Evolutionary conservation across 257 asterid genomes (phyloP).

Genomic region (Parsonsia alboflavescens): DNA sequence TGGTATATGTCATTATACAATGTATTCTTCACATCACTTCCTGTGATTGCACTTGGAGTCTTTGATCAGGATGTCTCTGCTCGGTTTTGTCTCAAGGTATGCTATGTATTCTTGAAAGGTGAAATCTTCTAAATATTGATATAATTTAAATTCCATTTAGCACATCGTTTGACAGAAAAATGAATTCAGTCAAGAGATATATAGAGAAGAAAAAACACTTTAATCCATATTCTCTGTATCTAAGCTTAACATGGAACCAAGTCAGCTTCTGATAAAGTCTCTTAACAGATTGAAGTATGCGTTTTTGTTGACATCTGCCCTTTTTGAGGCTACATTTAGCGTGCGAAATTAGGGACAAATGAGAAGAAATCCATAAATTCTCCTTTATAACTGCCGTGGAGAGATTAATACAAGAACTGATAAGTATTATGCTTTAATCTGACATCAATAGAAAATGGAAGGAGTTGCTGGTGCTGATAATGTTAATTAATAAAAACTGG

Average conservation of each 20-base stretch:
- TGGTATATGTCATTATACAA: slow-evolving; percentile 94
- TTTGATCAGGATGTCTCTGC: slow-evolving; percentile 94
- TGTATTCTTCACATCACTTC: slow-evolving; percentile 92
- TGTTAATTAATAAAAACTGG: background rate
- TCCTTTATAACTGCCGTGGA: background rate
- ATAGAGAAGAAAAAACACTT: background rate
- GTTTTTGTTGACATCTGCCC: background rate
- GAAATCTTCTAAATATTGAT: background rate
- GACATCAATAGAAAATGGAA: background rate
- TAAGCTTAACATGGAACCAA: background rate
- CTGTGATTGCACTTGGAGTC: slow-evolving; percentile 92
- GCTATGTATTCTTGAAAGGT: background rate
- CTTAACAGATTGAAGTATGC: background rate
- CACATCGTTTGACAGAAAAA: background rate
- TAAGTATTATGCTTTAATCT: background rate
- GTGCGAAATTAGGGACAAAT: background rate
- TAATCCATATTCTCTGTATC: background rate
- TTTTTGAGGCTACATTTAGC: background rate
- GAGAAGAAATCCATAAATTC: background rate
- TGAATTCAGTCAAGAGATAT: background rate
- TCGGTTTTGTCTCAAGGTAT: slow-evolving; percentile 72
- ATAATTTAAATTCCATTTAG: background rate
- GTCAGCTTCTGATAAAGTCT: background rate
- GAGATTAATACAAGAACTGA: background rate
- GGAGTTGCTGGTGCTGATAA: background rate